phyloP scores from a whole-genome alignment of 768 basidiomycete species.

The Leccinellum rugosiceps region DNA sequence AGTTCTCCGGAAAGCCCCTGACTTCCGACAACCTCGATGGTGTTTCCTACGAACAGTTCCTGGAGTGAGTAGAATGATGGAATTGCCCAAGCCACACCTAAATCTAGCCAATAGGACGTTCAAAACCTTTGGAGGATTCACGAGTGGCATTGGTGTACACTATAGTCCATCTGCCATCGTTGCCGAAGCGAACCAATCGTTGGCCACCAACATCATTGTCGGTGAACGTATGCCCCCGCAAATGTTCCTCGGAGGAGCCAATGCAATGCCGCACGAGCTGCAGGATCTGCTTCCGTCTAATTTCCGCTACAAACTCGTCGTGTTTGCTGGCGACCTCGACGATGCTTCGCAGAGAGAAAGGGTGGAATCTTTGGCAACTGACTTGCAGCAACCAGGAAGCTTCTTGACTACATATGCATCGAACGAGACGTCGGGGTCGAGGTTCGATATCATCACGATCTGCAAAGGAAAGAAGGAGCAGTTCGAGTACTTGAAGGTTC shows the following conservation, averaged over 20 bases:
- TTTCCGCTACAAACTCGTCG: slow-evolving; percentile 46
- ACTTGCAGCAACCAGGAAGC: slow-evolving; percentile 23
- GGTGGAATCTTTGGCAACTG: slow-evolving; percentile 25
- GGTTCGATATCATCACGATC: slow-evolving; percentile 32
- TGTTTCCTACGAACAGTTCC: slow-evolving; percentile 41
- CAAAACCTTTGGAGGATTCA: slow-evolving; percentile 44
- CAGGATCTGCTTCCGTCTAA: slow-evolving; percentile 50
- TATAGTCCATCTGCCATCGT: slow-evolving; percentile 42
- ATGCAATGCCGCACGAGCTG: slow-evolving; percentile 44
- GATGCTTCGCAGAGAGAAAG: slow-evolving; percentile 19
- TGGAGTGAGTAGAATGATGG: slow-evolving; percentile 30
- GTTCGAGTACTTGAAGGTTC: slow-evolving; percentile 32
- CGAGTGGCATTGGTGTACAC: slow-evolving; percentile 49
- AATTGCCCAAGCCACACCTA: background rate
- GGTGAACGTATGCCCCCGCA: slow-evolving; percentile 53
- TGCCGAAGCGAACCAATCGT: slow-evolving; percentile 32
- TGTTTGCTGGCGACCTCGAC: slow-evolving; percentile 40
- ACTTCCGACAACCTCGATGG: slow-evolving; percentile 37
- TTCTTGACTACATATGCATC: slow-evolving; percentile 28
- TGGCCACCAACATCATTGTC: slow-evolving; percentile 39
- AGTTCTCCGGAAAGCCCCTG: slow-evolving; percentile 54
- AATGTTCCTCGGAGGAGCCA: slow-evolving; percentile 44
- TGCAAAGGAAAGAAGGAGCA: slow-evolving; percentile 31
- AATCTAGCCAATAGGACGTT: slow-evolving; percentile 35
- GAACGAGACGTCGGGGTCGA: slow-evolving; percentile 17